These are phyloP conservation scores for Sclerotinia trifoliorum DNA, from an alignment of 2,329 filamentous ascomycete genomes.

Conservation along the genomic window DNA sequence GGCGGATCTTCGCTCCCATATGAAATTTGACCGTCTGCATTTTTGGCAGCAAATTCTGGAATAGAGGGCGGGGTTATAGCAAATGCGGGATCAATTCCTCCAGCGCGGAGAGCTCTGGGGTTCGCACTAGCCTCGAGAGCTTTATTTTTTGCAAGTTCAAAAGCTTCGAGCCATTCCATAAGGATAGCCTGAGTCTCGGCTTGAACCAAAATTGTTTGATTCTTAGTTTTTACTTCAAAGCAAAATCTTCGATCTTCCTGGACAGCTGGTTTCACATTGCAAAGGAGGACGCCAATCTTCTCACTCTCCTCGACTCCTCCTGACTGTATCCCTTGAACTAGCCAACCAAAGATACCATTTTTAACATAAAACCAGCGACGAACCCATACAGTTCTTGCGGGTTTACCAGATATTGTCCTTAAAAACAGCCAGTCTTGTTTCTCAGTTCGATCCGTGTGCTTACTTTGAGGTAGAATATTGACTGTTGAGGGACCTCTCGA, in stretches of 20 bases:
- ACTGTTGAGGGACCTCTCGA: constrained; percentile 62
- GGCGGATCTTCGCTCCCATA: constrained; percentile 49
- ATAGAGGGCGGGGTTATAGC: constrained; percentile 85
- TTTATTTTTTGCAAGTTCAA: constrained; percentile 90
- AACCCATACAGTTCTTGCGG: constrained; percentile 84
- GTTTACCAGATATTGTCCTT: constrained; percentile 79
- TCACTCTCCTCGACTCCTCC: constrained; percentile 92
- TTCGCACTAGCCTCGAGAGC: constrained; percentile 74
- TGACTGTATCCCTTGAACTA: constrained; percentile 75
- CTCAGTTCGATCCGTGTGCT: constrained; percentile 55
- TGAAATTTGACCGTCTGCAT: constrained; percentile 60
- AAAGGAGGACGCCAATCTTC: constrained; percentile 91
- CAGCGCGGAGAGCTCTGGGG: constrained; percentile 42
- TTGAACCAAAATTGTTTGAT: constrained; percentile 82
- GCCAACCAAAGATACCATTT: constrained; percentile 92
- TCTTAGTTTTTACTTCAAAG: constrained; percentile 98
- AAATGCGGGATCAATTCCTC: constrained; percentile 72
- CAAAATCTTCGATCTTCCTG: constrained; percentile 94
- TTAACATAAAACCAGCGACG: constrained; percentile 95
- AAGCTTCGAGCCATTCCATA: constrained; percentile 91
- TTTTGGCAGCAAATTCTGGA: constrained; percentile 85
- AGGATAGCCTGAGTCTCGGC: constrained; percentile 89
- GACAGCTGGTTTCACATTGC: constrained; percentile 86
- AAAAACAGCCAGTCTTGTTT: constrained; percentile 96
- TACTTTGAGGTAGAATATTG: constrained; percentile 48